These are phyloP conservation scores for Phyllosticta citrichinensis DNA, from an alignment of 2,329 filamentous ascomycete genomes.

Conservation along the genomic window DNA sequence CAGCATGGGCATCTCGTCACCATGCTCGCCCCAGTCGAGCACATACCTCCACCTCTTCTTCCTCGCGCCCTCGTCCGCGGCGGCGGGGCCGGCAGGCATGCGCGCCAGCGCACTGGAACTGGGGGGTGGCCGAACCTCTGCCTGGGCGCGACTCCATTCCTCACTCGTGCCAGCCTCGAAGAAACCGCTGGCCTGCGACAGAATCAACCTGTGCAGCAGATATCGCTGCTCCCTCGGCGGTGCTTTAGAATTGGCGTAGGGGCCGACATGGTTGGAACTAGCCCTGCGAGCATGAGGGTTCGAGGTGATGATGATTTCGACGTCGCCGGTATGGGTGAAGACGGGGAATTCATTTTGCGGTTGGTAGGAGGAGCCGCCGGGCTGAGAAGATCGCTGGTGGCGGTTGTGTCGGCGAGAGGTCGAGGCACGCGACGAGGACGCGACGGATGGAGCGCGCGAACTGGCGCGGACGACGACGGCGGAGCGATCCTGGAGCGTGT, in stretches of 20 bases:
- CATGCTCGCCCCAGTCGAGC: constrained; percentile 62
- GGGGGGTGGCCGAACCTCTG: constrained; percentile 20
- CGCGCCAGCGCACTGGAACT: constrained; percentile 26
- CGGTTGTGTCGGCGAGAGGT: constrained; percentile 49
- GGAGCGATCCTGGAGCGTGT: constrained; percentile 42
- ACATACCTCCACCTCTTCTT: constrained; percentile 75
- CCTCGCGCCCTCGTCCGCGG: constrained; percentile 16
- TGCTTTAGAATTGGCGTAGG: constrained; percentile 22
- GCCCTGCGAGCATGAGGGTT: constrained; percentile 18
- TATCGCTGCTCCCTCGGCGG: constrained; percentile 71
- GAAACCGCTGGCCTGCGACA: constrained; percentile 85
- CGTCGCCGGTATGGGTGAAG: constrained; percentile 83
- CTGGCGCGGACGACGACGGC: constrained; percentile 41
- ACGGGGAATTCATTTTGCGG: constrained; percentile 87
- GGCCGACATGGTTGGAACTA: not conserved
- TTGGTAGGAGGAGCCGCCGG: constrained; percentile 57
- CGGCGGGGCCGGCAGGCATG: constrained; percentile 28
- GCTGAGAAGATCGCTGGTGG: constrained; percentile 65
- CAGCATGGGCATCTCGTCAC: constrained; percentile 76
- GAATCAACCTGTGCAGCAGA: constrained; percentile 74
- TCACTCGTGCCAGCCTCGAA: constrained; percentile 79
- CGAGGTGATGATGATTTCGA: constrained; percentile 64
- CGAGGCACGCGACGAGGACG: constrained; percentile 43
- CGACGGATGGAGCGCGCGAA: constrained; percentile 49
- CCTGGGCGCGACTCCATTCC: constrained; percentile 54